Evolutionary conservation across 257 asterid species (phyloP), one percentile per base, ranked within the genome.

Genomic region (Catharanthus roseus): DNA sequence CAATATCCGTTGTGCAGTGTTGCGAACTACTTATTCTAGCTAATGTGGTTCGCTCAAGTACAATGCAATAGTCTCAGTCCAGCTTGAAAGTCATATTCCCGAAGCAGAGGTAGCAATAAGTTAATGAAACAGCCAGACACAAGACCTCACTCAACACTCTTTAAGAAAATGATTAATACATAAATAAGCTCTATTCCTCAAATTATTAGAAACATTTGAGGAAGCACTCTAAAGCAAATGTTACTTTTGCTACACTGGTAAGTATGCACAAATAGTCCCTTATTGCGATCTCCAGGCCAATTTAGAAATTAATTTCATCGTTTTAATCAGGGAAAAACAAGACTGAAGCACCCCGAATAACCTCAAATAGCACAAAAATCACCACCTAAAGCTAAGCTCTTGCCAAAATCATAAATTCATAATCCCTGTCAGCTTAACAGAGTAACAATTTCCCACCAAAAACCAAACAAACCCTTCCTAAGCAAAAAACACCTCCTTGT

Each of bases 381-480:
- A 39, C 71, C 58, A 15, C 41, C 42, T 49, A 76, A 76, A 70
- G 67, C 54, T 70, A 45, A 44, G 29, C 56, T 45, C 64, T 64
- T 18, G 12, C 57, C 54, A n/a, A n/a, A n/a, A n/a, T n/a, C n/a
- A n/a, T n/a, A 10, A 71, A 26, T 31, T 65, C n/a, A 24, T 3
- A 42, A 44, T 21, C 53, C 34, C 7, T 12, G 10, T n/a, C 41
- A n/a, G 18, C 44, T 23, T 9, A 67, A 47, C 1, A 67, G 13
- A 28, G 18, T 29, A 15, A 7, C 67, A 34, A 34, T n/a, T 19
- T 10, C 67, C 67, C 29, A 19, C 18, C 26, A 60, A 60, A 60
- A 33, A 6, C 42, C 8, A 38, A 60, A 33, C 5, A 31, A 5
- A 15, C 12, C 16, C n/a, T 0, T 1, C 8, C 67, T 19, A 62